phyloP scores from a whole-genome alignment of 768 basidiomycete species.

The Naematelia aurantialba region DNA sequence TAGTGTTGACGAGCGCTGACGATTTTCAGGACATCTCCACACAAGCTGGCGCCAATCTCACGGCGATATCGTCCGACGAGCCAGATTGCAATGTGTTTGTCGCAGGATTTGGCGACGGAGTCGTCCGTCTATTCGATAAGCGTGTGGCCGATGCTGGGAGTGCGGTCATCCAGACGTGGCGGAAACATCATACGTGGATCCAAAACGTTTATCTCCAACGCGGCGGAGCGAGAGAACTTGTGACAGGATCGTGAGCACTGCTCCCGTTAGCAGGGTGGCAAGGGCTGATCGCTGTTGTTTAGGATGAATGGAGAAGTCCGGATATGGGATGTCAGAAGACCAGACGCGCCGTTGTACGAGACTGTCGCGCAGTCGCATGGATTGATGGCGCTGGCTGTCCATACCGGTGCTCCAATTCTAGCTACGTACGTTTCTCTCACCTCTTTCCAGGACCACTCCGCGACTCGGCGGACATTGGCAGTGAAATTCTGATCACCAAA shows the following conservation, averaged over 20 bases:
- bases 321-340: constrained; percentile 79
- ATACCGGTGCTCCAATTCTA: constrained; percentile 75
- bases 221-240: constrained; percentile 62
- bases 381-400: constrained; percentile 79
- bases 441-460: constrained; percentile 10
- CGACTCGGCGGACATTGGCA: neutral
- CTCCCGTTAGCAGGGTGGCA: neutral
- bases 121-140: constrained; percentile 83
- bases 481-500: neutral
- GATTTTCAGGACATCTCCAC: constrained; percentile 74
- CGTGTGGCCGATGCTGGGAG: constrained; percentile 63
- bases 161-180: constrained; percentile 73
- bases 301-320: constrained; percentile 87
- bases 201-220: constrained; percentile 86
- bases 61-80: constrained; percentile 73
- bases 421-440: constrained; percentile 61
- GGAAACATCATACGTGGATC: constrained; percentile 78
- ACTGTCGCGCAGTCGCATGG: constrained; percentile 69
- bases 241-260: constrained; percentile 77
- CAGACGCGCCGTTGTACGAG: constrained; percentile 59
- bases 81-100: constrained; percentile 74
- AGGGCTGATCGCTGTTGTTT: constrained; percentile 8
- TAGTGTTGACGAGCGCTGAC: constrained; percentile 54
- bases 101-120: constrained; percentile 89
- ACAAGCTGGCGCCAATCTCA: constrained; percentile 82